These are phyloP conservation scores for Cryptosporidium ubiquitum DNA, from an alignment of 169 alveolate genomes.

Conservation along the genomic window DNA sequence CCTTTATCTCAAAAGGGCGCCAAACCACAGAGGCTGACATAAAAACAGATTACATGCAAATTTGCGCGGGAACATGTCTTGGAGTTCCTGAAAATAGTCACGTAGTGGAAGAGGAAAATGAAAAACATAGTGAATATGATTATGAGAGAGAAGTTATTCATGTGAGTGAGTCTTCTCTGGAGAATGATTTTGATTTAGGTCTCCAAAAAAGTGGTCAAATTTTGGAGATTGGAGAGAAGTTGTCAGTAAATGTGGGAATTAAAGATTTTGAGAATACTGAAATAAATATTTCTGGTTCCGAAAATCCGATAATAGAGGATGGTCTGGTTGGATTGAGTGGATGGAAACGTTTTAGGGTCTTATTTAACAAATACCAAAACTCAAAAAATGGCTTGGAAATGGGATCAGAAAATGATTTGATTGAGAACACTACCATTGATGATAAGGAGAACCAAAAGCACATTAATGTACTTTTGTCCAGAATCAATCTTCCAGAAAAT, in stretches of 20 bases:
- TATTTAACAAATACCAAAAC: background rate
- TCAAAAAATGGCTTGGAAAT: background rate
- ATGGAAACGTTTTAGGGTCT: slow-evolving; percentile 21
- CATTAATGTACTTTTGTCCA: slow-evolving; percentile 14
- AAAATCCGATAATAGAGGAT: slow-evolving; percentile 16
- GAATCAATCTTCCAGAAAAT: slow-evolving; percentile 15
- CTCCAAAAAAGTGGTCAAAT: background rate
- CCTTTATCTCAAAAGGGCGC: background rate
- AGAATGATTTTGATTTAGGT: background rate
- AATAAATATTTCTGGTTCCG: background rate
- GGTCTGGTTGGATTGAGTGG: slow-evolving; percentile 21
- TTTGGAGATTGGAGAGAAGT: background rate
- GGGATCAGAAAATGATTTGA: background rate
- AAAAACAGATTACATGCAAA: background rate
- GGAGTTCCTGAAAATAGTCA: background rate
- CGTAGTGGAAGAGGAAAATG: background rate
- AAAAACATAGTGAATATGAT: background rate
- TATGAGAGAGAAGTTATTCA: background rate
- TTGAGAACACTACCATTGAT: background rate
- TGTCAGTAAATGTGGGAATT: background rate
- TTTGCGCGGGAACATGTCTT: background rate
- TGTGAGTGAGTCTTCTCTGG: background rate
- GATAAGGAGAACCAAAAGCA: background rate
- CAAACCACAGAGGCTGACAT: background rate
- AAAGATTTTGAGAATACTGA: background rate